These are phyloP conservation scores for Fusarium denticulatum DNA, from an alignment of 2,329 filamentous ascomycete species.

Conservation along the genomic window DNA sequence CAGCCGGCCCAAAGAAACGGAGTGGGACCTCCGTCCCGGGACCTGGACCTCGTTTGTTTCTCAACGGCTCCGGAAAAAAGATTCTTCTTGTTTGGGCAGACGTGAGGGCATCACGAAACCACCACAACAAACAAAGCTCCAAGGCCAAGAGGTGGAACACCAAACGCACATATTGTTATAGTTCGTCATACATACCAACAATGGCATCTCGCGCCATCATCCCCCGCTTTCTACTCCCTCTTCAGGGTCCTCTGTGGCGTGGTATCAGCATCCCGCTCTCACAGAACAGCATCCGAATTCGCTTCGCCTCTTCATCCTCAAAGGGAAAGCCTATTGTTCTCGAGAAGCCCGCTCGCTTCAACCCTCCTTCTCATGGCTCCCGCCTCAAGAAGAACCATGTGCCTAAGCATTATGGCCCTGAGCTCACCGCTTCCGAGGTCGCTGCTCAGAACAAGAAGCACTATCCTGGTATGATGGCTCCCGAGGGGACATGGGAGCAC, in stretches of 20 bases:
- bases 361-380: constrained; percentile 87
- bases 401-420: constrained; percentile 79
- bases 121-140: constrained; percentile 19
- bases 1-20: constrained; percentile 8
- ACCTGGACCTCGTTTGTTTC: constrained; percentile 17
- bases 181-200: neutral
- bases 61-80: constrained; percentile 39
- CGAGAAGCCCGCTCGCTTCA: constrained; percentile 88
- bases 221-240: constrained; percentile 74
- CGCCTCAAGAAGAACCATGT: constrained; percentile 66
- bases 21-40: constrained; percentile 28
- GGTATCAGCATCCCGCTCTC: constrained; percentile 50
- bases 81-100: constrained; percentile 28
- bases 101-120: constrained; percentile 35
- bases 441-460: constrained; percentile 73
- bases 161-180: neutral
- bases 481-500: constrained; percentile 81
- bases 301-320: constrained; percentile 46
- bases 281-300: constrained; percentile 48
- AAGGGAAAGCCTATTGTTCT: constrained; percentile 73
- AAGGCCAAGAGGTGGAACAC: constrained; percentile 5
- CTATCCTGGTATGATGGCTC: constrained; percentile 91
- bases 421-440: constrained; percentile 72
- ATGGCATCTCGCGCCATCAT: constrained; percentile 65
- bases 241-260: constrained; percentile 67